Conservation (phyloP, 176 grass and related monocot species). For the Triticum aestivum region IWGSC_CS_RefSeq_v2.1 NC_057804.1:54288755-54289254, state of each 20-base stretch:
- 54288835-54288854: too few relatives aligned
- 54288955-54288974: neutral
- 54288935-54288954: neutral
- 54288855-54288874: neutral
- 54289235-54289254: slow-evolving; percentile 25
- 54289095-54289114: neutral
- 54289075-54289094: neutral
- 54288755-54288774: neutral
- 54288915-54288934: neutral
- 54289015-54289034: neutral
- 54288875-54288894: neutral
- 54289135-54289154: neutral
- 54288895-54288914: slow-evolving; percentile 21
- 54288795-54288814: neutral
- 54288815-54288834: neutral
- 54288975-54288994: neutral
- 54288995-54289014: neutral
- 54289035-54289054: neutral
- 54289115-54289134: neutral
- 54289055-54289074: neutral
- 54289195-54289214: slow-evolving; percentile 9
- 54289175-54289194: neutral
- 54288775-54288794: slow-evolving; percentile 13
- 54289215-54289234: neutral
- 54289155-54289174: neutral